Percentiles rank a stretch among this genome's conserved stretches.
Evolutionary conservation across 441 rosid genomes (phyloP).

Genomic region (Erodium texanum): DNA sequence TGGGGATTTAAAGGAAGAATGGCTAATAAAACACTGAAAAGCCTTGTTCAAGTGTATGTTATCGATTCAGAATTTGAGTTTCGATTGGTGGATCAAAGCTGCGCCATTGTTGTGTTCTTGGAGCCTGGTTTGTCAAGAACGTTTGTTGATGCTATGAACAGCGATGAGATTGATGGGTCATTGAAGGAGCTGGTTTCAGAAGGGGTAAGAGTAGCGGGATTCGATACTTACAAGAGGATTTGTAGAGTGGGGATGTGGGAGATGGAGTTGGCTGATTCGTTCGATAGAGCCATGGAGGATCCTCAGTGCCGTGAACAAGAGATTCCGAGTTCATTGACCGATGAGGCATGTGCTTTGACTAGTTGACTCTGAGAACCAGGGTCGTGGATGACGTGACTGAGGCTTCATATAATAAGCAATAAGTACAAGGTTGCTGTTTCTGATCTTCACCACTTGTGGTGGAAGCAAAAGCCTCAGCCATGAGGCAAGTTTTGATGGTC

Average conservation of each 20-base stretch:
- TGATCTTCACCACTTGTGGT: too few relatives aligned
- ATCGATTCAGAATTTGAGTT: constrained; percentile 46
- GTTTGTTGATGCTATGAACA: constrained; percentile 36
- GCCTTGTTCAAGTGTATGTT: constrained; percentile 39
- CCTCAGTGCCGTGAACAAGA: constrained; percentile 16
- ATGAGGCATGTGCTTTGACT: constrained; percentile 6
- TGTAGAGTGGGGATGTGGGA: constrained; percentile 65
- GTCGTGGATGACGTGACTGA: too few relatives aligned
- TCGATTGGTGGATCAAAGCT: constrained; percentile 49
- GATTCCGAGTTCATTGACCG: not conserved
- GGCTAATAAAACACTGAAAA: constrained; percentile 52
- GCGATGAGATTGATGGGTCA: constrained; percentile 33
- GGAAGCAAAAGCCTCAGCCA: too few relatives aligned
- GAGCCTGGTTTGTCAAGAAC: constrained; percentile 36
- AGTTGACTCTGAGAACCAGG: not conserved
- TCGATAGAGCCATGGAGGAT: constrained; percentile 43
- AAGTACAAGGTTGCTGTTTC: too few relatives aligned
- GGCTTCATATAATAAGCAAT: too few relatives aligned
- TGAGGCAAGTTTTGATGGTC: not conserved
- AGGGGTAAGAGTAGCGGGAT: constrained; percentile 57
- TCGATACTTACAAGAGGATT: constrained; percentile 43
- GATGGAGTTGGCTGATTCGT: constrained; percentile 43
- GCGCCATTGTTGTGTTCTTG: constrained; percentile 67
- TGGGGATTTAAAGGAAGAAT: constrained; percentile 51
- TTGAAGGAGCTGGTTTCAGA: constrained; percentile 56